Evolutionary conservation across 768 basidiomycete genomes (phyloP).

Genomic region (Naganishia vishniacii): DNA sequence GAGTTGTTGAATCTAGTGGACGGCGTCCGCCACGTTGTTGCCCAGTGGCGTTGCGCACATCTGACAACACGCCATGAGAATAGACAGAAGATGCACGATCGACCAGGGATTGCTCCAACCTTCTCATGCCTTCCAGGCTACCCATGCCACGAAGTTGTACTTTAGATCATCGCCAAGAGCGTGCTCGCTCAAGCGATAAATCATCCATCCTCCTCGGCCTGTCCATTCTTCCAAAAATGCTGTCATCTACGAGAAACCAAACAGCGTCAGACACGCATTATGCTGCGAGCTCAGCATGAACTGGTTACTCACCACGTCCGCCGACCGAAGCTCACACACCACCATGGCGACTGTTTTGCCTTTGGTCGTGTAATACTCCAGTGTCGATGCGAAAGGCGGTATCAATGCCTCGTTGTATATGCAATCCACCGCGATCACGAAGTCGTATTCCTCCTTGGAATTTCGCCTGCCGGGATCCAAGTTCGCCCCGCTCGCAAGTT

Average conservation of each 20-base stretch:
- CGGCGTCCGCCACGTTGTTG: too few relatives aligned
- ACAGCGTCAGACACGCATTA: not conserved
- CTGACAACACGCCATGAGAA: too few relatives aligned
- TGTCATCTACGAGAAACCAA: conserved; percentile 26
- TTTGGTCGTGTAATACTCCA: conserved; percentile 32
- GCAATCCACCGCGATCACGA: conserved; percentile 45
- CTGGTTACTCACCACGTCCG: conserved; percentile 40
- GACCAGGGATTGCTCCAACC: not conserved
- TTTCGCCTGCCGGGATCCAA: not conserved
- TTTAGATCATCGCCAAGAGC: conserved; percentile 36
- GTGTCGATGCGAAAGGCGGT: conserved; percentile 40
- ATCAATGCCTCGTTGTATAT: conserved; percentile 47
- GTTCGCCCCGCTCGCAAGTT: not conserved
- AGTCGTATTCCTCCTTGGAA: conserved; percentile 29
- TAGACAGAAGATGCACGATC: not conserved
- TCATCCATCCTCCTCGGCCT: conserved; percentile 30
- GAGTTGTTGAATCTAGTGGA: too few relatives aligned
- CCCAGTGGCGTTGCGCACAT: too few relatives aligned
- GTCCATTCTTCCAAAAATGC: conserved; percentile 40
- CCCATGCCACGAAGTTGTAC: conserved; percentile 36
- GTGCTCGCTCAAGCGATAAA: conserved; percentile 32
- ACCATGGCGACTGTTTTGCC: conserved; percentile 39
- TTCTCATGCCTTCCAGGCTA: conserved; percentile 35
- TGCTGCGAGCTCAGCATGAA: conserved; percentile 13
- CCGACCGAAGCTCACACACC: conserved; percentile 42